A percentile compares a stretch with the other conserved stretches of the same genome.
Conservation (phyloP, 2,329 filamentous ascomycete genomes). For the Microdochium bolleyi region DNA sequence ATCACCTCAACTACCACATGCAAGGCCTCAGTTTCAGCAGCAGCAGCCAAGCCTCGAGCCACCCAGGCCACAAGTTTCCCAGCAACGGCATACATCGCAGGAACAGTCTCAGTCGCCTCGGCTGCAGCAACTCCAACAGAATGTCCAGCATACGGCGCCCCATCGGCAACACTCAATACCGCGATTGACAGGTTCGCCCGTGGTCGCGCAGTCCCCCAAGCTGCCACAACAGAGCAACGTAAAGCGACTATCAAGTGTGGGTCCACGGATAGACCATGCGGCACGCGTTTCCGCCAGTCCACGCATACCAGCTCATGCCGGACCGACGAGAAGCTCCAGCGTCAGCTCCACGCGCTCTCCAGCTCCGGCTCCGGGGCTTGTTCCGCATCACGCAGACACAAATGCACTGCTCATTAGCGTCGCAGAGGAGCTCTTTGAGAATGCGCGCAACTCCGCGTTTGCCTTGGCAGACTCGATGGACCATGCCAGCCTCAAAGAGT, state of each 20-base stretch:
- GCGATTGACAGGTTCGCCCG: slow-evolving; percentile 11
- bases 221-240: slow-evolving; percentile 13
- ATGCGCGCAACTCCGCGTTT: slow-evolving; percentile 50
- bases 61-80: slow-evolving; percentile 9
- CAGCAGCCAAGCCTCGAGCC: slow-evolving; percentile 8
- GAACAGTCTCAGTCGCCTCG: neutral
- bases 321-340: slow-evolving; percentile 19
- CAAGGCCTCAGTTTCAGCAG: slow-evolving; percentile 9
- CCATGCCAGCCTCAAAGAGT: slow-evolving; percentile 48
- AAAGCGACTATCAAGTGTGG: slow-evolving; percentile 10
- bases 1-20: slow-evolving; percentile 3
- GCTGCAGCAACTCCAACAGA: slow-evolving; percentile 2
- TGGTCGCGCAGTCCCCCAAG: slow-evolving; percentile 17
- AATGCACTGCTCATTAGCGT: slow-evolving; percentile 58
- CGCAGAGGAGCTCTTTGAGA: slow-evolving; percentile 67
- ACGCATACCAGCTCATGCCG: slow-evolving; percentile 14
- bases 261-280: slow-evolving; percentile 14
- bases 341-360: slow-evolving; percentile 22
- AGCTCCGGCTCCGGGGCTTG: slow-evolving; percentile 22
- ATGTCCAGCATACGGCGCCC: slow-evolving; percentile 6
- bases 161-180: slow-evolving; percentile 3
- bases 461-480: slow-evolving; percentile 40
- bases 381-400: slow-evolving; percentile 39
- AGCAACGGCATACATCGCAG: neutral
- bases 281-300: slow-evolving; percentile 21